Conservation (phyloP, 2,329 filamentous ascomycete genomes). For the Colletotrichum sansevieriae region DNA sequence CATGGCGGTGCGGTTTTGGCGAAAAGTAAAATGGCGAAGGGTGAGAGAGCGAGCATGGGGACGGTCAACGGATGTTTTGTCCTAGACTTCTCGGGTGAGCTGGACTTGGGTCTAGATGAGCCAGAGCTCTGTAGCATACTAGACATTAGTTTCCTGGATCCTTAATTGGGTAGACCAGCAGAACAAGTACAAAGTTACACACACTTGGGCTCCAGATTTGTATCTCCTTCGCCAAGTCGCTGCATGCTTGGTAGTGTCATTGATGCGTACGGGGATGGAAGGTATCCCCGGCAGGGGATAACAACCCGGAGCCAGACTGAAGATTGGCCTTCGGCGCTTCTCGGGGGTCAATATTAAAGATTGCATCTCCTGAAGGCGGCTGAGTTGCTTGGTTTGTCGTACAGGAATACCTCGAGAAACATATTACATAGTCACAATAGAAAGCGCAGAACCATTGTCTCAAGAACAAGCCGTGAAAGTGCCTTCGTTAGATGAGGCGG, state of each 20-base stretch:
- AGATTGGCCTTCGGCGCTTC: background rate
- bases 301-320: background rate
- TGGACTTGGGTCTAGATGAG: background rate
- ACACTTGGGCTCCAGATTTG: background rate
- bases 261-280: background rate
- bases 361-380: too few relatives aligned
- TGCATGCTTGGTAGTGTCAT: too few relatives aligned
- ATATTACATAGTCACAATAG: too few relatives aligned
- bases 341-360: background rate
- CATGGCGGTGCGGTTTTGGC: slow-evolving; percentile 31
- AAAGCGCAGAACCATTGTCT: too few relatives aligned
- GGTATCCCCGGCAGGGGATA: slow-evolving; percentile 1
- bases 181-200: slow-evolving; percentile 15
- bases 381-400: too few relatives aligned
- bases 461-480: too few relatives aligned
- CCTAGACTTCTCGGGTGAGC: slow-evolving; percentile 5
- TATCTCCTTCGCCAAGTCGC: too few relatives aligned
- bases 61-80: background rate
- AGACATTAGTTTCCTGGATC: slow-evolving; percentile 18
- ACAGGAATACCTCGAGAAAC: too few relatives aligned
- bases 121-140: slow-evolving; percentile 32
- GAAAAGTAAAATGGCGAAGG: slow-evolving; percentile 22
- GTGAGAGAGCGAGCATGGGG: slow-evolving; percentile 7
- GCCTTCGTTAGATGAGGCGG: too few relatives aligned
- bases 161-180: slow-evolving; percentile 16